Evolutionary conservation across 2,329 filamentous ascomycete genomes (phyloP).

Genomic region (Apiospora kogelbergensis): DNA sequence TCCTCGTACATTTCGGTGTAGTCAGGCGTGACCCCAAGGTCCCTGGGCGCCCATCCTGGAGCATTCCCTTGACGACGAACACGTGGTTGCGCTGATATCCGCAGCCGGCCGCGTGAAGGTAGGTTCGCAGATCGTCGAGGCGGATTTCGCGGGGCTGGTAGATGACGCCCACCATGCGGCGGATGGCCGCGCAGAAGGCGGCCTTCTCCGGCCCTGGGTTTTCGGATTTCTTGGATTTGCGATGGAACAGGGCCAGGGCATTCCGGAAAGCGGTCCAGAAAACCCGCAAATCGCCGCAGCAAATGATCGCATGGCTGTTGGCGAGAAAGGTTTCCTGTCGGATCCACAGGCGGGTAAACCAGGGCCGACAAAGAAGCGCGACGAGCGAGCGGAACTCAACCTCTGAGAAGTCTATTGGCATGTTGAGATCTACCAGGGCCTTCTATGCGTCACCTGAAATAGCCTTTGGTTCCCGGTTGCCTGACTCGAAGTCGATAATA

Average conservation of each 20-base stretch:
- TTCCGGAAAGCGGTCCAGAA: background rate
- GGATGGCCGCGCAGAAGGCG: no score
- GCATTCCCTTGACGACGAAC: background rate
- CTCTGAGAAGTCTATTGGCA: background rate
- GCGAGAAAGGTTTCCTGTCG: background rate
- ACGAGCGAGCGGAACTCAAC: background rate
- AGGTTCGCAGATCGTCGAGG: background rate
- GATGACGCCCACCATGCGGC: background rate
- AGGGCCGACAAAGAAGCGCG: background rate
- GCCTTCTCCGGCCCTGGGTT: no score
- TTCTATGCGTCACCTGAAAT: background rate
- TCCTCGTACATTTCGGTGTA: background rate
- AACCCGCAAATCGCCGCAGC: background rate
- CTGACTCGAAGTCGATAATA: background rate
- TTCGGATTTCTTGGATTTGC: background rate
- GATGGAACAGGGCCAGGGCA: no score
- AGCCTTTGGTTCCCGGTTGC: background rate
- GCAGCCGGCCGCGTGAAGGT: background rate
- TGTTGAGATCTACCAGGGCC: background rate
- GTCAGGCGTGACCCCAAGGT: background rate
- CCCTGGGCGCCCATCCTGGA: background rate
- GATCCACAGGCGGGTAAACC: background rate
- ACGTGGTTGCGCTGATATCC: background rate
- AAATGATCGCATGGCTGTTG: background rate
- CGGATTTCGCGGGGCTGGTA: background rate